Evolutionary conservation across 2,329 filamentous ascomycete species (phyloP).

Genomic region (Phyllosticta citriasiana): DNA sequence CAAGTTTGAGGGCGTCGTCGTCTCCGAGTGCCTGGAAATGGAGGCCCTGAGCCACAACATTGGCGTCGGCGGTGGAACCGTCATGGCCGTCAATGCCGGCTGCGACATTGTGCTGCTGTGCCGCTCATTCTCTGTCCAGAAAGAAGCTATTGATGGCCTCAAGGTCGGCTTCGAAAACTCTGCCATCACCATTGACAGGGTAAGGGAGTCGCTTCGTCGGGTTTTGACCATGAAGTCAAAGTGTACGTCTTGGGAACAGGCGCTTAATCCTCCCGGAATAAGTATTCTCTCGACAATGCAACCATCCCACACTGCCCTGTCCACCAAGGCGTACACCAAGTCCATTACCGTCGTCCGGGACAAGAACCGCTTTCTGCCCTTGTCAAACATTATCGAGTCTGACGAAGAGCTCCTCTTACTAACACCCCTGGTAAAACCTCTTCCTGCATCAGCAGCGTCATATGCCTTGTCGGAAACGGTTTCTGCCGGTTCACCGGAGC

Average conservation of each 20-base stretch:
- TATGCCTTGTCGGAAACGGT: slow-evolving; percentile 56
- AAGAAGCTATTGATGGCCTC: slow-evolving; percentile 82
- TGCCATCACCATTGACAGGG: slow-evolving; percentile 71
- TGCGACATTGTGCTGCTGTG: slow-evolving; percentile 88
- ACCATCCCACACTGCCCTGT: slow-evolving; percentile 69
- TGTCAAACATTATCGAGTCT: slow-evolving; percentile 69
- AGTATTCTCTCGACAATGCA: slow-evolving; percentile 70
- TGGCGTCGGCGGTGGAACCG: slow-evolving; percentile 90
- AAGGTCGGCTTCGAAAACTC: slow-evolving; percentile 84
- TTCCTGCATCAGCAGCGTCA: slow-evolving; percentile 81
- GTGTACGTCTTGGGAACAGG: slow-evolving; percentile 85
- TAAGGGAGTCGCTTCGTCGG: slow-evolving; percentile 69
- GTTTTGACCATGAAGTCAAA: slow-evolving; percentile 72
- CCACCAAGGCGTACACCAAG: slow-evolving; percentile 76
- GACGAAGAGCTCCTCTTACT: slow-evolving; percentile 84
- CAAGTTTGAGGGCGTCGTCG: slow-evolving; percentile 81
- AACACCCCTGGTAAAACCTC: slow-evolving; percentile 79
- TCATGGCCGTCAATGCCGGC: slow-evolving; percentile 94
- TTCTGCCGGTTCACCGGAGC: slow-evolving; percentile 47
- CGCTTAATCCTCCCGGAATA: slow-evolving; percentile 76
- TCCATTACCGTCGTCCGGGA: slow-evolving; percentile 91
- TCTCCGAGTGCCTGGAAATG: slow-evolving; percentile 95
- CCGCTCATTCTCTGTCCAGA: slow-evolving; percentile 75
- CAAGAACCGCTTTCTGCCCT: slow-evolving; percentile 71
- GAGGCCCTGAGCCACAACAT: slow-evolving; percentile 91